These are phyloP conservation scores for Boletus sp. DNA, from an alignment of 768 basidiomycete species.

Conservation along the genomic window DNA sequence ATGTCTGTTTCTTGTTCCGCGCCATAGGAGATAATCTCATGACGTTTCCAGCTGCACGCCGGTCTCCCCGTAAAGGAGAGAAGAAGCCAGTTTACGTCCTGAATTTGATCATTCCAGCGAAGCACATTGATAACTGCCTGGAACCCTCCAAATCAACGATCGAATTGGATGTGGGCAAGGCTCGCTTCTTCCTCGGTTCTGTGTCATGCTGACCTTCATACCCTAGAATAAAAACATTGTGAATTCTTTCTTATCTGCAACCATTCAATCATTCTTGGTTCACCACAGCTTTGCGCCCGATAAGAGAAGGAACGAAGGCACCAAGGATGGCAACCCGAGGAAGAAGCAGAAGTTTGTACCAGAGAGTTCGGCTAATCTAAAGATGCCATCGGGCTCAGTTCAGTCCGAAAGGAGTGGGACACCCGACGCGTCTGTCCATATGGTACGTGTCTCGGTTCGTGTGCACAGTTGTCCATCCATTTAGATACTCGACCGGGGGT, in stretches of 20 bases:
- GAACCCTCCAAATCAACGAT: slow-evolving; percentile 75
- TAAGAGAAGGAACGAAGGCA: slow-evolving; percentile 9
- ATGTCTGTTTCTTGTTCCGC: slow-evolving; percentile 13
- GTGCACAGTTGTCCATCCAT: slow-evolving; percentile 1
- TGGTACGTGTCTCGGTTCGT: slow-evolving; percentile 19
- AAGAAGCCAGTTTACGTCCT: slow-evolving; percentile 83
- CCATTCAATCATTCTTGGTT: slow-evolving; percentile 60
- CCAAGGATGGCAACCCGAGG: slow-evolving; percentile 36
- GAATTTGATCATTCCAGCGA: slow-evolving; percentile 64
- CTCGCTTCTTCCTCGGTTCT: slow-evolving; percentile 6
- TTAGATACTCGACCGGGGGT: slow-evolving; percentile 14
- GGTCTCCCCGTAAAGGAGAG: slow-evolving; percentile 78
- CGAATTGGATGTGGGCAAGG: slow-evolving; percentile 58
- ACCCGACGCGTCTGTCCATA: slow-evolving; percentile 9
- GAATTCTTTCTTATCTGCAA: slow-evolving; percentile 52
- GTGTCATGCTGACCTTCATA: slow-evolving; percentile 10
- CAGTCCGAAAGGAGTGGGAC: slow-evolving; percentile 10
- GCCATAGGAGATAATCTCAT: slow-evolving; percentile 12
- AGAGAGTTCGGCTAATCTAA: slow-evolving; percentile 12
- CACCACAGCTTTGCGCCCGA: slow-evolving; percentile 56
- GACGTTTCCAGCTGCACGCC: slow-evolving; percentile 46
- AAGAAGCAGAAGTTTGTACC: slow-evolving; percentile 50
- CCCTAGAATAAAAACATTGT: slow-evolving; percentile 60
- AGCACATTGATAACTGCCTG: slow-evolving; percentile 71
- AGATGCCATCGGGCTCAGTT: slow-evolving; percentile 1